phyloP scores from a whole-genome alignment of 1,284 basidiomycete genomes.

The Porodaedalea pini region DNA sequence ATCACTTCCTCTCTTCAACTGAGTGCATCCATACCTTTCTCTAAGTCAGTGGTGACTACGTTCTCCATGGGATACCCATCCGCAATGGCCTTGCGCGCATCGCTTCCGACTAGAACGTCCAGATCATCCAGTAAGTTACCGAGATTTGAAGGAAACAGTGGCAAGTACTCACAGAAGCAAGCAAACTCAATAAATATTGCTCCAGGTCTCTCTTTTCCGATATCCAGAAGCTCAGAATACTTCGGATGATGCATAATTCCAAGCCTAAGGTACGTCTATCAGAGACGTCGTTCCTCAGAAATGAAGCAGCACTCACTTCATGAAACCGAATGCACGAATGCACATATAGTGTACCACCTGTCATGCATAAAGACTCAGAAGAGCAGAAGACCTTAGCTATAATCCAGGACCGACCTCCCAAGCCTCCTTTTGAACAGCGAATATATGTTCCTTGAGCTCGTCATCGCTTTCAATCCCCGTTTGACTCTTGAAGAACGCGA shows the following conservation, averaged over 20 bases:
- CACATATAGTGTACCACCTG: slow-evolving; percentile 22
- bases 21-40: slow-evolving; percentile 18
- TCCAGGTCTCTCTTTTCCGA: slow-evolving; percentile 36
- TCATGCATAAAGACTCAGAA: not conserved
- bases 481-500: slow-evolving; percentile 37
- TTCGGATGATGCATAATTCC: slow-evolving; percentile 39
- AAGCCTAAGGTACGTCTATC: slow-evolving; percentile 30
- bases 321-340: slow-evolving; percentile 22
- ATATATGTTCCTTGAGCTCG: slow-evolving; percentile 42
- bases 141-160: not conserved
- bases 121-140: not conserved
- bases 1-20: not conserved
- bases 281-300: not conserved
- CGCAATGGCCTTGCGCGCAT: slow-evolving; percentile 26
- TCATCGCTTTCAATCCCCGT: slow-evolving; percentile 40
- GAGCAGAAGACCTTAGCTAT: not conserved
- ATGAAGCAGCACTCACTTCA: slow-evolving; percentile 13
- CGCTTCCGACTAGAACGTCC: slow-evolving; percentile 26
- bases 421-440: slow-evolving; percentile 30
- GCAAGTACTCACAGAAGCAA: slow-evolving; percentile 43
- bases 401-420: slow-evolving; percentile 9
- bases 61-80: slow-evolving; percentile 29
- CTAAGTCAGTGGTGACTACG: slow-evolving; percentile 27
- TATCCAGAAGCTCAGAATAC: slow-evolving; percentile 40
- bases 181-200: slow-evolving; percentile 48